Evolutionary conservation across 1,284 basidiomycete species (phyloP), one percentile per base, ranked within the genome.

Genomic region (Ganoderma sinense): DNA sequence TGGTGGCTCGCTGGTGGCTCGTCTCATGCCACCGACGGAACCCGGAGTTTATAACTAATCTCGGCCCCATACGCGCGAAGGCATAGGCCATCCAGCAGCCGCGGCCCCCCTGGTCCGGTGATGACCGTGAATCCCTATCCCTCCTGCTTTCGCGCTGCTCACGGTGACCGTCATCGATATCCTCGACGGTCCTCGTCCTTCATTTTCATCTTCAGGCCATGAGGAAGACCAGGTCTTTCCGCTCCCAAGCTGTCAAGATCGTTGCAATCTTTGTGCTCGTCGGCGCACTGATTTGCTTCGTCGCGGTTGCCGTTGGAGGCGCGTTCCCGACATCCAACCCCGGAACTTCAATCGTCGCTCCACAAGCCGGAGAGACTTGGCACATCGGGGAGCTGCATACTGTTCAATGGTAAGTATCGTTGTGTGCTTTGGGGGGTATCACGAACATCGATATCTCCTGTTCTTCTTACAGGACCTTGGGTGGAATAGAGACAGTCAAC

Each of bases 361-460:
- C 72, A 39, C 67, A 62, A 10, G 61, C 69, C 26, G 72, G 70
- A 1, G 70, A 71, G 18, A 69, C 67, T 2, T 73, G 72, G 72
- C 66, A 70, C 23, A 68, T 71, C 20, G 72, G 72, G 8, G 72
- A 71, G 66, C 20, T 71, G 59, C 72, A 70, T 58, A 73, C 70
- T 23, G 70, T 71, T n/a, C 65, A 73, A 41, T 73, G 72, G 70
- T 71, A 48, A 66, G 70, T 66, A 20, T 18, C 31, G n/a, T 14
- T 29, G 29, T 16, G 11, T 7, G 0, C 26, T 51, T 45, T 20
- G 31, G 10, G 33, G 61, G 45, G 16, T 31, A 7, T 62, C 36
- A 33, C 4, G 23, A 20, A 36, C 14, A 23, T 33, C 18, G 10
- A 64, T 16, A n/a, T 4, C 18, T 18, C 4, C 2, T 36, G 20